Evolutionary conservation across 1,284 basidiomycete genomes (phyloP).

Genomic region (Ceratorhiza oryzae-sativae): DNA sequence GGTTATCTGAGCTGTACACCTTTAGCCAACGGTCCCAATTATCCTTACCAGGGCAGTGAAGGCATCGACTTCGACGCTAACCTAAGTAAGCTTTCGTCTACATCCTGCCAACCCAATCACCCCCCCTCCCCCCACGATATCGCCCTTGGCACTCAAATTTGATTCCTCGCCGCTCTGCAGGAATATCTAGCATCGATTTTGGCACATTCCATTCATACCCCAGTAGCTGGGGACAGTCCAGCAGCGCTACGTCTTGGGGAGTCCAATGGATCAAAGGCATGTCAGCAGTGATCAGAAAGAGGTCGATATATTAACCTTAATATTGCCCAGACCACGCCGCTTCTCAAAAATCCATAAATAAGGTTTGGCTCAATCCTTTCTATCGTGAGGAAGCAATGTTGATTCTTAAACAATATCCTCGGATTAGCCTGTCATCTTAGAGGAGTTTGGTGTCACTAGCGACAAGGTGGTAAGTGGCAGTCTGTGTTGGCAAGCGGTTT

Average conservation of each 20-base stretch:
- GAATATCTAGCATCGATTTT: slow-evolving; percentile 42
- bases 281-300: background rate
- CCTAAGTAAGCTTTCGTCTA: slow-evolving; percentile 16
- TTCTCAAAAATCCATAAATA: slow-evolving; percentile 58
- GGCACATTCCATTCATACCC: slow-evolving; percentile 43
- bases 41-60: slow-evolving; percentile 33
- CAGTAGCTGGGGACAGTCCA: slow-evolving; percentile 39
- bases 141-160: background rate
- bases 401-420: background rate
- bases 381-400: background rate
- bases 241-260: slow-evolving; percentile 53
- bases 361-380: slow-evolving; percentile 45
- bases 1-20: background rate
- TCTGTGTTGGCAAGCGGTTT: background rate
- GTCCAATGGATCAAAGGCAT: slow-evolving; percentile 52
- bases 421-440: slow-evolving; percentile 58
- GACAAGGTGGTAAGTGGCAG: slow-evolving; percentile 49
- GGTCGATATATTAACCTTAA: background rate
- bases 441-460: slow-evolving; percentile 60
- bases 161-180: background rate
- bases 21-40: slow-evolving; percentile 33
- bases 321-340: slow-evolving; percentile 62
- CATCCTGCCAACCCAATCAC: background rate
- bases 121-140: background rate
- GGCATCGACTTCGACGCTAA: slow-evolving; percentile 42